Conservation (phyloP, 306 rosid genomes). For the Glycine latifolia region DNA sequence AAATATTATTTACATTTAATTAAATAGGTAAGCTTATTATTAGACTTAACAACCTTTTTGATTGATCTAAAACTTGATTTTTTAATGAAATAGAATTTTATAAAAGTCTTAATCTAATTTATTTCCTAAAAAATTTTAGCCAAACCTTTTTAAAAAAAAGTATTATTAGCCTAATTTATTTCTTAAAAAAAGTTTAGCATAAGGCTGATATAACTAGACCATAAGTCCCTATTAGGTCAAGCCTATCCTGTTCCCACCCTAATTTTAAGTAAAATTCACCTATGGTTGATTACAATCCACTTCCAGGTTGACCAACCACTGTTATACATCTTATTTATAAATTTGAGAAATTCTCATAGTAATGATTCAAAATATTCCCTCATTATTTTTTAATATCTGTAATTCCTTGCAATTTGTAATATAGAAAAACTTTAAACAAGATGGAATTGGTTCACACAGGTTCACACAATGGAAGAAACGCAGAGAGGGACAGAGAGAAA, state of each 20-base stretch:
- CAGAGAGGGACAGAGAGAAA: neutral
- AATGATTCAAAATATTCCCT: neutral
- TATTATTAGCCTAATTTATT: no score
- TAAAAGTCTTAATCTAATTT: no score
- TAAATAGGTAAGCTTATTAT: no score
- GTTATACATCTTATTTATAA: neutral
- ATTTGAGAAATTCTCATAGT: neutral
- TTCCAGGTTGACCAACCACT: neutral
- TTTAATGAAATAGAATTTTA: no score
- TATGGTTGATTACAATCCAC: neutral
- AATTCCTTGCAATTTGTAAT: neutral
- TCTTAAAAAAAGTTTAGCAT: no score
- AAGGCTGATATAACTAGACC: neutral
- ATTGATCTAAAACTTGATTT: no score
- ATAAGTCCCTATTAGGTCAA: neutral
- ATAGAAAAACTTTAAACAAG: neutral
- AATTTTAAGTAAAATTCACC: neutral
- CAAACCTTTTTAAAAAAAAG: no score
- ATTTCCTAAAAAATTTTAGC: no score
- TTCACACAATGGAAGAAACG: neutral
- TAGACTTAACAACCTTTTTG: no score
- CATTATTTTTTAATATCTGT: neutral
- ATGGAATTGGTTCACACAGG: neutral
- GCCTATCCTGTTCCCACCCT: neutral
- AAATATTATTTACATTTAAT: no score